These are phyloP conservation scores for Paspalum vaginatum DNA, from an alignment of 176 grass and related monocot genomes.

Conservation along the genomic window DNA sequence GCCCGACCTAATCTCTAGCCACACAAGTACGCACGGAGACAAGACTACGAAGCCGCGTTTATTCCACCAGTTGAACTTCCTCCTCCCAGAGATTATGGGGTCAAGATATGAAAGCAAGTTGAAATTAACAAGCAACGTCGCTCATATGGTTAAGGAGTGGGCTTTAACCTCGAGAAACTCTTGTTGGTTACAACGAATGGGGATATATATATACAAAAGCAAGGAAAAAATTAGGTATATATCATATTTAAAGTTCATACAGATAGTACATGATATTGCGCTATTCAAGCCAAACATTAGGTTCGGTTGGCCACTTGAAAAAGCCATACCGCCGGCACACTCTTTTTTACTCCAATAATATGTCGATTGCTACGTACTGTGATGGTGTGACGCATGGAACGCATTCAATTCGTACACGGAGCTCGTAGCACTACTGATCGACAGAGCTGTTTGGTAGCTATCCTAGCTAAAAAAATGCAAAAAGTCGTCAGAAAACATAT, in stretches of 20 bases:
- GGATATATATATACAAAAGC: neutral
- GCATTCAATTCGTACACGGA: neutral
- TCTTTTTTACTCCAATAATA: conserved; percentile 25
- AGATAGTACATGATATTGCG: no score
- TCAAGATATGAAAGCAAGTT: conserved; percentile 14
- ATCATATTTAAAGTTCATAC: neutral
- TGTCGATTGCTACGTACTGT: neutral
- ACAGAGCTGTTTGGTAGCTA: no score
- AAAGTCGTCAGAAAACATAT: no score
- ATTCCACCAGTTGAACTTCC: neutral
- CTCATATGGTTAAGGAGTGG: conserved; percentile 7
- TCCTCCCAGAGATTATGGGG: neutral
- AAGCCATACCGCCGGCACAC: neutral
- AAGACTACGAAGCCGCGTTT: neutral
- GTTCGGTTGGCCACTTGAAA: conserved; percentile 27
- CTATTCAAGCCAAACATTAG: conserved; percentile 11
- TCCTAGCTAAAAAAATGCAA: no score
- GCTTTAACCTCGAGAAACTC: conserved; percentile 21
- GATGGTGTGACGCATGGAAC: neutral
- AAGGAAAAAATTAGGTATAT: neutral
- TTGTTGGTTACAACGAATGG: conserved; percentile 33
- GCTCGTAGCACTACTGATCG: no score
- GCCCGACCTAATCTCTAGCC: neutral
- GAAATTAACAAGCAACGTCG: conserved; percentile 13
- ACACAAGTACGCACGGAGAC: neutral